phyloP scores from a whole-genome alignment of 2,329 filamentous ascomycete species.

The Sporothrix phasma region DNA sequence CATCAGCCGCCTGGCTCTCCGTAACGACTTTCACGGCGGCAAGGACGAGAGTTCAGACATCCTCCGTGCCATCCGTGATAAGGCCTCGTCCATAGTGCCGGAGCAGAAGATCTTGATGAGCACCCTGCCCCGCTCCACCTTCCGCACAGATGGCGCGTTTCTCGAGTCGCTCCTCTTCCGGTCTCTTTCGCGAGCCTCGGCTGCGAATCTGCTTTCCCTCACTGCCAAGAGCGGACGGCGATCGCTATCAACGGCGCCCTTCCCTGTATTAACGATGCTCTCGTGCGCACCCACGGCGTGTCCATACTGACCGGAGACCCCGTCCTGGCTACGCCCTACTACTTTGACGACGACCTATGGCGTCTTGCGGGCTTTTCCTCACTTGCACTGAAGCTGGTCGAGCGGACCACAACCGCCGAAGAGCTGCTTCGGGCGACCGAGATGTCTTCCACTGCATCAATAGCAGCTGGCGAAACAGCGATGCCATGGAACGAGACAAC shows the following conservation, averaged over 20 bases:
- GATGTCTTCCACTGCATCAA: slow-evolving; percentile 79
- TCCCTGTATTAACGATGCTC: slow-evolving; percentile 76
- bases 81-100: slow-evolving; percentile 70
- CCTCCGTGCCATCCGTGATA: slow-evolving; percentile 73
- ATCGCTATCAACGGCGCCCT: slow-evolving; percentile 83
- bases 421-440: slow-evolving; percentile 68
- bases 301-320: slow-evolving; percentile 76
- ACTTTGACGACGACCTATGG: slow-evolving; percentile 89
- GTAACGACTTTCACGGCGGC: slow-evolving; percentile 84
- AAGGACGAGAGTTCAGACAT: slow-evolving; percentile 91
- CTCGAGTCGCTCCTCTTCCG: slow-evolving; percentile 68
- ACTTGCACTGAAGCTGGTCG: slow-evolving; percentile 73
- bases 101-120: slow-evolving; percentile 77
- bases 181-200: slow-evolving; percentile 62
- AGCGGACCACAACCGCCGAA: slow-evolving; percentile 60
- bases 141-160: slow-evolving; percentile 71
- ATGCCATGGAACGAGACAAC: slow-evolving; percentile 93
- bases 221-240: slow-evolving; percentile 65
- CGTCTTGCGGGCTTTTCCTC: slow-evolving; percentile 83
- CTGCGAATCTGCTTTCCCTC: slow-evolving; percentile 56
- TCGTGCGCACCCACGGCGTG: slow-evolving; percentile 72
- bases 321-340: slow-evolving; percentile 68
- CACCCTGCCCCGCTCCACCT: slow-evolving; percentile 67
- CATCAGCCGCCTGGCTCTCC: slow-evolving; percentile 83
- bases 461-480: slow-evolving; percentile 93